A percentile compares a stretch with the other conserved stretches of the same genome.
Conservation (phyloP, 371 early-diverging fungal genomes). For the Mortierella sp. region DNA sequence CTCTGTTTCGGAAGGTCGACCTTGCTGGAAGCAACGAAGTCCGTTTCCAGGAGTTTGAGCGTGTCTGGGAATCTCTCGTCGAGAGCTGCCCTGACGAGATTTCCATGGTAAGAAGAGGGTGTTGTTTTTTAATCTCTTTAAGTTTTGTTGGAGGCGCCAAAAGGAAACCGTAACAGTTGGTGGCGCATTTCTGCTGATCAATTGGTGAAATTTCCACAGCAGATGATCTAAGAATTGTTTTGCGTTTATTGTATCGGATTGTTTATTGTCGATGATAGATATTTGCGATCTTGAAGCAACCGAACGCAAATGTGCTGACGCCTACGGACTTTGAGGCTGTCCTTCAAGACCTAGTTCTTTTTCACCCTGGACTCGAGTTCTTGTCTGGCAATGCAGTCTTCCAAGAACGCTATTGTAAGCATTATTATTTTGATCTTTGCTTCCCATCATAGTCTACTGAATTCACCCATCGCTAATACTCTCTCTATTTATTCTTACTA, state of each 20-base stretch:
- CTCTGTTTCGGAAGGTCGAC: conserved; percentile 70
- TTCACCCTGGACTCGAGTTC: conserved; percentile 92
- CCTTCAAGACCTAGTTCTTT: conserved; percentile 73
- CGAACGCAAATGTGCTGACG: conserved; percentile 38
- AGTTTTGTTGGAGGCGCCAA: not conserved
- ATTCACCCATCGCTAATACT: not conserved
- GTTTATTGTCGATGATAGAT: conserved; percentile 16
- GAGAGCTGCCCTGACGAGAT: conserved; percentile 45
- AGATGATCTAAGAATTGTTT: not conserved
- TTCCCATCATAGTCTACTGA: not conserved
- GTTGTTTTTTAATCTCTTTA: conserved; percentile 40
- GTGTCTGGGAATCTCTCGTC: conserved; percentile 41
- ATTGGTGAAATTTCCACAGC: not conserved
- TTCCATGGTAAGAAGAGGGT: conserved; percentile 38
- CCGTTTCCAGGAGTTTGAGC: conserved; percentile 39
- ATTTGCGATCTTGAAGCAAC: conserved; percentile 39
- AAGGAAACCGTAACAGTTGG: not conserved
- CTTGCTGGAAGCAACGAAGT: conserved; percentile 34
- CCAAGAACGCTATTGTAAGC: conserved; percentile 85
- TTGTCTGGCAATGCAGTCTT: conserved; percentile 82
- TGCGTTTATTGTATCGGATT: not conserved
- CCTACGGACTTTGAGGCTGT: conserved; percentile 61
- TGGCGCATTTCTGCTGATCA: not conserved
- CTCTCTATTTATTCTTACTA: not conserved
- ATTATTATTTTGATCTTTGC: not conserved